Conservation (phyloP, 1,139 yeast species). For the Entelexis paramagnoliae region DNA sequence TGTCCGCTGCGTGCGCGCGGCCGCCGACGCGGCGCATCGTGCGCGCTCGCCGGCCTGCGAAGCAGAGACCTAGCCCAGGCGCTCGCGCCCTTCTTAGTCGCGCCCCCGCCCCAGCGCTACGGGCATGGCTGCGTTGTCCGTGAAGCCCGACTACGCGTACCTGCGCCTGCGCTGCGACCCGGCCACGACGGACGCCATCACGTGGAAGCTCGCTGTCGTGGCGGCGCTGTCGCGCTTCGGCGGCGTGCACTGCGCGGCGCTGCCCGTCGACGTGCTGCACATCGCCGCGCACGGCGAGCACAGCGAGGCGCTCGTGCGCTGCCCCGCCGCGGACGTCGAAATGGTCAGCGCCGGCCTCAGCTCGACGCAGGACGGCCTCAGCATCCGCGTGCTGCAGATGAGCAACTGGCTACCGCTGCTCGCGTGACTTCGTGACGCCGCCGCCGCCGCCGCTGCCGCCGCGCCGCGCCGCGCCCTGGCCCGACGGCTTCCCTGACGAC, state of each 20-base stretch:
- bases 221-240: slow-evolving; percentile 32
- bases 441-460: not conserved
- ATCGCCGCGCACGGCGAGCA: not conserved
- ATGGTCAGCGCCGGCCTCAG: slow-evolving; percentile 20
- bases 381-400: slow-evolving; percentile 10
- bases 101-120: no score
- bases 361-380: slow-evolving; percentile 16
- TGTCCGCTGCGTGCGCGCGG: no score
- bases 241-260: slow-evolving; percentile 38
- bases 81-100: no score
- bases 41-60: no score
- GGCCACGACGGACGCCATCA: slow-evolving; percentile 31
- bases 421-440: slow-evolving; percentile 26
- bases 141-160: slow-evolving; percentile 35
- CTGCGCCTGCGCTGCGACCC: slow-evolving; percentile 27
- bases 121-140: slow-evolving; percentile 11
- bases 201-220: slow-evolving; percentile 37
- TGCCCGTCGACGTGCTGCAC: slow-evolving; percentile 34
- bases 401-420: slow-evolving; percentile 20
- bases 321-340: slow-evolving; percentile 15
- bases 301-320: slow-evolving; percentile 19
- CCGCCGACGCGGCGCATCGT: no score
- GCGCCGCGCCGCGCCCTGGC: not conserved
- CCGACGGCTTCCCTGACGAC: not conserved
- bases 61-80: no score